Base-by-base conservation (phyloP, 805 yeast species). In the Myxozyma monticola region DNA sequence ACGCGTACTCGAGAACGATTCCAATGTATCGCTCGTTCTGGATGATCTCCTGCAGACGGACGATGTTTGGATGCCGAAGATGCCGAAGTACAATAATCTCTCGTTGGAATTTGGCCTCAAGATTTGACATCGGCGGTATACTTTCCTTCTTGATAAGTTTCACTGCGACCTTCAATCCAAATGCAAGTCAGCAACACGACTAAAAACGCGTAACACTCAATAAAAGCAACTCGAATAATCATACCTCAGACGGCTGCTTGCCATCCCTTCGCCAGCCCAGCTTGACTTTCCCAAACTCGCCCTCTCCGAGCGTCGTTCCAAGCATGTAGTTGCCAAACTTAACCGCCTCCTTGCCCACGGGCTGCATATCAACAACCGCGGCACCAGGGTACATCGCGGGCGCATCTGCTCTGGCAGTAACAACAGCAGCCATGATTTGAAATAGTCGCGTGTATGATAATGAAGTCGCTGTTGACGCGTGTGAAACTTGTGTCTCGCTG, bases 271-370 rank as follows among this genome's bases (percentile, higher is more conserved):
- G 76, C 97, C 97, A 91, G 12, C 97, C 98, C 20, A 93, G 74
- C 67, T 91, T 93, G 51, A 93, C 99, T 68, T 93, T 91, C 51
- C 99, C 99, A 68, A 93, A 93, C 66, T 93, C 99, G 42, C 99
- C 99, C 70, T 93, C 96, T 29, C 99, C 99, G 12, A 93, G 72
- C 0, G 99, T 91, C 12, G 95, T 83, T 2, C 98, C 99, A 6
- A 93, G 76, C 20, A 87, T 79, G 64, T 90, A 93, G 12, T 87
- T 82, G 22, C 99, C 99, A 66, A 93, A 90, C 34, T 95, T 37
- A 21, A 45, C 50, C 10, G 49, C 50, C 42, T 54, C 54, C 31
- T 49, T 41, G 36, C 53, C 54, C 9, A 34, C 46, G 10, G 58
- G 47, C 28, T 37, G 52, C 49, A 54, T 42, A 34, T 54, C 58